Conservation (phyloP, 148 eudicot species). For the Beta vulgaris region DNA sequence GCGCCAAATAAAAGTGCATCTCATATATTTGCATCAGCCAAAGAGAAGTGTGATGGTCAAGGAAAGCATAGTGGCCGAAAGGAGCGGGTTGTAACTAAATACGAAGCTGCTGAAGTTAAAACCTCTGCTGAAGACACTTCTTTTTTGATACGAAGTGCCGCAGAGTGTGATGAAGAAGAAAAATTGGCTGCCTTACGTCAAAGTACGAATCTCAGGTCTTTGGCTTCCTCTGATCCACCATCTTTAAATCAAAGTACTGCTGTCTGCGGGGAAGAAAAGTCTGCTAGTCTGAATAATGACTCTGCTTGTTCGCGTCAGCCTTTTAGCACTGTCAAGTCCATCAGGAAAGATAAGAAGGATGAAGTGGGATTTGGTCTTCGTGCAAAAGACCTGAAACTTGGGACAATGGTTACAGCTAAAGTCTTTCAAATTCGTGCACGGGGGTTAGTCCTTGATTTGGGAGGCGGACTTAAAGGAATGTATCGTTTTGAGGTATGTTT, state of each 20-base stretch:
- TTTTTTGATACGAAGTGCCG: slow-evolving; percentile 65
- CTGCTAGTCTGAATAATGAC: slow-evolving; percentile 33
- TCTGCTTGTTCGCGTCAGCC: too few relatives aligned
- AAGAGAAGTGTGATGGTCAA: slow-evolving; percentile 28
- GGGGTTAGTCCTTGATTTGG: slow-evolving; percentile 86
- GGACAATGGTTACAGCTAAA: slow-evolving; percentile 58
- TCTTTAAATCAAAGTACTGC: slow-evolving; percentile 62
- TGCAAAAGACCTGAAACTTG: slow-evolving; percentile 60
- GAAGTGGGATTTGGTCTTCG: slow-evolving; percentile 21
- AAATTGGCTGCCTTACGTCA: slow-evolving; percentile 34
- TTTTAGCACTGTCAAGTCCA: not conserved
- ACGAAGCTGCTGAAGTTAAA: slow-evolving; percentile 26
- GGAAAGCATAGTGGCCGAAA: slow-evolving; percentile 25
- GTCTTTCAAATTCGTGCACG: slow-evolving; percentile 82
- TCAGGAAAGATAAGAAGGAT: slow-evolving; percentile 17
- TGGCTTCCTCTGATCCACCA: slow-evolving; percentile 39
- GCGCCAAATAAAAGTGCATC: slow-evolving; percentile 28
- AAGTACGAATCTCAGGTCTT: not conserved
- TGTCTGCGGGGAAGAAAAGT: slow-evolving; percentile 65
- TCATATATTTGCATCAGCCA: slow-evolving; percentile 26
- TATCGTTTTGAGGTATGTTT: slow-evolving; percentile 77
- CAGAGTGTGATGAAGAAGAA: slow-evolving; percentile 81
- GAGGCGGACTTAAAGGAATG: slow-evolving; percentile 83
- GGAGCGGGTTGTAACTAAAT: slow-evolving; percentile 29
- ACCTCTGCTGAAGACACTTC: slow-evolving; percentile 28